Evolutionary conservation across 1,284 basidiomycete species (phyloP), one percentile per base, ranked within the genome.

Genomic region (Cutaneotrichosporon sp.): DNA sequence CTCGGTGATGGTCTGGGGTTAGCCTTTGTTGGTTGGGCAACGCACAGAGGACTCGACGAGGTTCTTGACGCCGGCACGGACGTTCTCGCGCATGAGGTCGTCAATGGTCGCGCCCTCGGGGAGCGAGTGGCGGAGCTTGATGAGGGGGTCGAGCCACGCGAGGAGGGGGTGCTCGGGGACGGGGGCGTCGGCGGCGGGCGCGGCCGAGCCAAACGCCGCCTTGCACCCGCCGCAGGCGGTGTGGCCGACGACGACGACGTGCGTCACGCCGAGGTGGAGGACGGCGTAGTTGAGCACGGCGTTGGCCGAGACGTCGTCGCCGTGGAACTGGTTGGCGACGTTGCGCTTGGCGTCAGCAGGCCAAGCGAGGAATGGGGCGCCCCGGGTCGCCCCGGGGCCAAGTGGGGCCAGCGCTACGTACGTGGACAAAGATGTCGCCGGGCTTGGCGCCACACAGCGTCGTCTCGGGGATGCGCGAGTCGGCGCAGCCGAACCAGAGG

Each of bases 251-350:
- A 94, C 82, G 64, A 92, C 82, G 67, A 94, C 89, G 81, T 97
- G 90, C 79, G 90, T 84, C 46, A 95, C 89, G 58, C 89, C 88
- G 62, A 97, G 82, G 67, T 84, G 81, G 66, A 86, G 84, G 45
- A 97, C 84, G 8, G 91, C 92, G 77, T 89, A 97, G 11, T 86
- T 83, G 64, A 97, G 84, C 3, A 92, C 90, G 1, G 91, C 85
- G 55, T 87, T 83, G 1, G 87, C 88, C 67, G 86, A 62, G 47
- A 14, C 47, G 60, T 65, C 64, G 33, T 58, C 52, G 18, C 33
- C 14, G 24, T 62, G 60, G 58, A 65, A 65, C 64, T 65, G 51
- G 84, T 87, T 87, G 46, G 86, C 86, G 57, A 87, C 83, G 75
- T 87, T 87, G 36, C 86, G 79, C 70, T n/a, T 72, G 56, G n/a